Evolutionary conservation across 2,329 filamentous ascomycete genomes (phyloP).

Genomic region (Curvularia eragrostidis): DNA sequence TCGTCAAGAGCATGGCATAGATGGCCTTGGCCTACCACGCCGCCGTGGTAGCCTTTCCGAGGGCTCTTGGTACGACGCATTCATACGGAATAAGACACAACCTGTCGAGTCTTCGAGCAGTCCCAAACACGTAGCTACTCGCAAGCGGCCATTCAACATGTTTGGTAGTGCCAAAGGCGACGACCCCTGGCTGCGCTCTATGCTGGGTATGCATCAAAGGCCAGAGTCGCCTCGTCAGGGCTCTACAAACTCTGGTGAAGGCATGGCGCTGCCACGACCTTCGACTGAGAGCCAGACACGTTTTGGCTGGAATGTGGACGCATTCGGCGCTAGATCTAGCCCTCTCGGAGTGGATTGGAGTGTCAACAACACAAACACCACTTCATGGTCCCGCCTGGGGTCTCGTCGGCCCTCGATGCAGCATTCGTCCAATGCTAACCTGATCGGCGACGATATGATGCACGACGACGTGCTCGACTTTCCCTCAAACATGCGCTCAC

Average conservation of each 20-base stretch:
- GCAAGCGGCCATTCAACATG: slow-evolving; percentile 58
- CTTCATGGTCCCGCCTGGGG: slow-evolving; percentile 74
- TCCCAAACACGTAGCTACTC: slow-evolving; percentile 49
- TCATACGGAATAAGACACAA: slow-evolving; percentile 51
- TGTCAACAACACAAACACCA: slow-evolving; percentile 44
- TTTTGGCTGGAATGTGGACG: slow-evolving; percentile 48
- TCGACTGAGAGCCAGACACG: slow-evolving; percentile 49
- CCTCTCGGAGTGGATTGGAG: slow-evolving; percentile 53
- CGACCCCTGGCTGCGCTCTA: slow-evolving; percentile 57
- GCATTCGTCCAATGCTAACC: slow-evolving; percentile 72
- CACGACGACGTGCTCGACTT: slow-evolving; percentile 60
- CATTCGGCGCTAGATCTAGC: slow-evolving; percentile 51
- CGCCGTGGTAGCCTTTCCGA: slow-evolving; percentile 63
- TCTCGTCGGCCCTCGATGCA: slow-evolving; percentile 84
- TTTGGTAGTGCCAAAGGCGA: slow-evolving; percentile 60
- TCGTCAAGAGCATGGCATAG: slow-evolving; percentile 58
- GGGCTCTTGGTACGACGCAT: slow-evolving; percentile 63
- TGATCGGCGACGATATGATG: slow-evolving; percentile 59
- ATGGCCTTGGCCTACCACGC: slow-evolving; percentile 57
- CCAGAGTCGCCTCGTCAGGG: slow-evolving; percentile 66
- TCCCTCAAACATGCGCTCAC: slow-evolving; percentile 57
- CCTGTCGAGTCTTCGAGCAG: slow-evolving; percentile 42
- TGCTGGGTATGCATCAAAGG: slow-evolving; percentile 48
- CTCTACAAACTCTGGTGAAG: slow-evolving; percentile 66
- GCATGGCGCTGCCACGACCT: slow-evolving; percentile 45